Evolutionary conservation across 1,139 yeast species (phyloP).

Genomic region (Saccharomyces hybrid): DNA sequence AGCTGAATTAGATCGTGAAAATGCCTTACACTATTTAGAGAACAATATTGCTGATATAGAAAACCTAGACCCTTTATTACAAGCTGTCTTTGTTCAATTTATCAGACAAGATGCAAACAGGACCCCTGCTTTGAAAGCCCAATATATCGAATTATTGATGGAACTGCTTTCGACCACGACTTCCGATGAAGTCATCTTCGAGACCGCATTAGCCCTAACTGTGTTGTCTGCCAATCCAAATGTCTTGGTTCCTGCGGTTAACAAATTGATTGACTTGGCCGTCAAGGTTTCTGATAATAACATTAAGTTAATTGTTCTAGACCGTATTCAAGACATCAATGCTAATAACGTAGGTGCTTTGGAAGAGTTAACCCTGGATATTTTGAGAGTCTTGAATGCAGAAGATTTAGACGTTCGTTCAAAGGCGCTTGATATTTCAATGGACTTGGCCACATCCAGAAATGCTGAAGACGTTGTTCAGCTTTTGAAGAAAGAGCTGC

Average conservation of each 20-base stretch:
- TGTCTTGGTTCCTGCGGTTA: conserved; percentile 67
- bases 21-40: conserved; percentile 75
- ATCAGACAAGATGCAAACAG: conserved; percentile 71
- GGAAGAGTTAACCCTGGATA: conserved; percentile 79
- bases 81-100: conserved; percentile 85
- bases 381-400: conserved; percentile 74
- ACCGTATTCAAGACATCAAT: conserved; percentile 73
- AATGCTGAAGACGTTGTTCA: conserved; percentile 93
- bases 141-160: conserved; percentile 64
- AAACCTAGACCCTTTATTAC: conserved; percentile 75
- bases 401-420: conserved; percentile 89
- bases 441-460: conserved; percentile 73
- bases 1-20: conserved; percentile 74
- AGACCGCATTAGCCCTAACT: conserved; percentile 83
- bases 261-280: conserved; percentile 81
- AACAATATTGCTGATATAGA: conserved; percentile 57
- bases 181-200: conserved; percentile 76
- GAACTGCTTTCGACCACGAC: conserved; percentile 66
- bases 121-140: conserved; percentile 57
- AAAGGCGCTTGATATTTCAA: conserved; percentile 76
- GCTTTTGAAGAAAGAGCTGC: conserved; percentile 83
- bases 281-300: conserved; percentile 89
- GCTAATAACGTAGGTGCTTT: conserved; percentile 72
- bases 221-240: conserved; percentile 61
- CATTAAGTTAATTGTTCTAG: conserved; percentile 85